Percentiles rank a stretch among this genome's conserved stretches.
phyloP scores from a whole-genome alignment of 768 basidiomycete genomes.

The Melanogaster broomeanus region DNA sequence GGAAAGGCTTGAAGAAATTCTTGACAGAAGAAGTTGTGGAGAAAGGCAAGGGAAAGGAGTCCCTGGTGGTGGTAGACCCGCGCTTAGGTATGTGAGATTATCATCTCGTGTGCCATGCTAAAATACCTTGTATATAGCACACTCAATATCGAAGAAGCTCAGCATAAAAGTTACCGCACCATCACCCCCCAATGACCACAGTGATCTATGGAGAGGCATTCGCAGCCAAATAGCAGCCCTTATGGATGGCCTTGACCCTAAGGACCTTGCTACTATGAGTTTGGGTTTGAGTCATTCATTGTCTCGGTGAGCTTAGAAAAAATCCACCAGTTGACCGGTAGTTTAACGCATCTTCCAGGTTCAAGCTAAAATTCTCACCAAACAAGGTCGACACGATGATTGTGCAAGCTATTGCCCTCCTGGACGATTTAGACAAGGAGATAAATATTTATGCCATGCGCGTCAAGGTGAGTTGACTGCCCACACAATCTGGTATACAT shows the following conservation, averaged over 20 bases:
- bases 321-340: too few relatives aligned
- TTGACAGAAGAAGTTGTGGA: slow-evolving; percentile 81
- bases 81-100: slow-evolving; percentile 72
- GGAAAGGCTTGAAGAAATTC: slow-evolving; percentile 93
- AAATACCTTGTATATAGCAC: slow-evolving; percentile 51
- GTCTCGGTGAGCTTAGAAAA: slow-evolving; percentile 80
- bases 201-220: slow-evolving; percentile 96
- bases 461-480: slow-evolving; percentile 72
- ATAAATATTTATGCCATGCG: slow-evolving; percentile 99
- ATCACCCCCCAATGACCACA: slow-evolving; percentile 51
- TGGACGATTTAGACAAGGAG: slow-evolving; percentile 99
- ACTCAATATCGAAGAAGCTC: slow-evolving; percentile 91
- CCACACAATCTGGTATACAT: neutral
- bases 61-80: slow-evolving; percentile 82
- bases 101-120: slow-evolving; percentile 4
- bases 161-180: slow-evolving; percentile 80
- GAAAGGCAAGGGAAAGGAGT: slow-evolving; percentile 90
- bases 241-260: slow-evolving; percentile 88
- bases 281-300: slow-evolving; percentile 96
- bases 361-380: slow-evolving; percentile 99
- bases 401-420: slow-evolving; percentile 94
- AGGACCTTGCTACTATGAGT: slow-evolving; percentile 96
- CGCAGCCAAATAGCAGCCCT: slow-evolving; percentile 84
- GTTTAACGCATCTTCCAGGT: slow-evolving; percentile 49
- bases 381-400: slow-evolving; percentile 99